A percentile compares a stretch with the other conserved stretches of the same genome.
Conservation (phyloP, 129 eudicot genomes). For the Chrysanthemum makinoi region DNA sequence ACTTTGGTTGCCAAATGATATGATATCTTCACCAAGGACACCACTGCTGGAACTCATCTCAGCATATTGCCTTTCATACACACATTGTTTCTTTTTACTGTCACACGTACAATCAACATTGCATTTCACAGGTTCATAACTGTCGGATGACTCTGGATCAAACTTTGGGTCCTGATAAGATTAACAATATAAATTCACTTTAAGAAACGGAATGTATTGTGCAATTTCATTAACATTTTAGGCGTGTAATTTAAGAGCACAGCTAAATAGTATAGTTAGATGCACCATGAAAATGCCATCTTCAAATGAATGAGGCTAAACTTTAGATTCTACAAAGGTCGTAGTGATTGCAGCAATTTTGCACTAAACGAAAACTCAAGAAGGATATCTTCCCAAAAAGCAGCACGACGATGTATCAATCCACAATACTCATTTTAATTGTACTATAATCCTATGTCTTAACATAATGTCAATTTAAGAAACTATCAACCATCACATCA, state of each 20-base stretch:
- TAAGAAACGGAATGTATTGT: conserved; percentile 10
- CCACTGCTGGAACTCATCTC: conserved; percentile 99
- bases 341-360: background rate
- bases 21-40: conserved; percentile 76
- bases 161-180: conserved; percentile 83
- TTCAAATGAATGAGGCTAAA: background rate
- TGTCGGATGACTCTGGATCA: conserved; percentile 75
- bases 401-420: no score
- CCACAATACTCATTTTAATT: no score
- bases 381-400: no score
- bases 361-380: background rate
- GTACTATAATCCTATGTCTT: no score
- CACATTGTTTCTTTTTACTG: conserved; percentile 55
- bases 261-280: background rate
- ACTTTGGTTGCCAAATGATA: conserved; percentile 94
- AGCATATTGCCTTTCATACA: conserved; percentile 83
- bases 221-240: background rate
- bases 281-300: background rate
- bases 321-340: background rate
- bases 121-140: conserved; percentile 77
- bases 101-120: conserved; percentile 77
- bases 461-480: no score
- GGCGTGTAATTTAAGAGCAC: background rate
- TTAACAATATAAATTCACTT: conserved; percentile 12
- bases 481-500: no score